A percentile compares a stretch with the other conserved stretches of the same genome.
phyloP scores from a whole-genome alignment of 2,329 filamentous ascomycete genomes.

The Cladobotryum protrusum region DNA sequence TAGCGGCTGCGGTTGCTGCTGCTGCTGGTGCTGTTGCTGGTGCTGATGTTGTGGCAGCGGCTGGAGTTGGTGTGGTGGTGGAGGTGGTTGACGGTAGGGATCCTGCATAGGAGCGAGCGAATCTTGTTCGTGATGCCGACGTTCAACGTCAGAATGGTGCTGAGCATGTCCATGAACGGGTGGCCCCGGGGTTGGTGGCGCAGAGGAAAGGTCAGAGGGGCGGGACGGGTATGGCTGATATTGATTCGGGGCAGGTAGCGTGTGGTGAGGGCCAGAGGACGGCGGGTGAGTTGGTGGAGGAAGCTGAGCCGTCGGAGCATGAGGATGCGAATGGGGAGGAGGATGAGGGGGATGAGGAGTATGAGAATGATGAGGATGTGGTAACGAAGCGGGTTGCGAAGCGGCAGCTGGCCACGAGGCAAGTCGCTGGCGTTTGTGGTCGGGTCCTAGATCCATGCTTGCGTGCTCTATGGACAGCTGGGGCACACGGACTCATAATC shows the following conservation, averaged over 20 bases:
- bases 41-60: slow-evolving; percentile 16
- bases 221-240: slow-evolving; percentile 36
- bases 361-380: slow-evolving; percentile 34
- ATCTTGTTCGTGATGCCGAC: slow-evolving; percentile 52
- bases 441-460: slow-evolving; percentile 56
- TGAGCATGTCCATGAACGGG: slow-evolving; percentile 25
- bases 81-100: slow-evolving; percentile 33
- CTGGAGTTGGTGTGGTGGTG: slow-evolving; percentile 16
- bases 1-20: slow-evolving; percentile 15
- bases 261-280: slow-evolving; percentile 16
- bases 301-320: slow-evolving; percentile 24
- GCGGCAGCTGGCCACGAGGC: slow-evolving; percentile 42
- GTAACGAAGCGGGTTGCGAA: slow-evolving; percentile 42
- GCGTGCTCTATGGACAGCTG: slow-evolving; percentile 32
- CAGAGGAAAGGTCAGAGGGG: slow-evolving; percentile 26
- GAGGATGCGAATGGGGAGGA: slow-evolving; percentile 16
- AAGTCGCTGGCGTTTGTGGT: slow-evolving; percentile 55
- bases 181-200: slow-evolving; percentile 22
- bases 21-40: slow-evolving; percentile 13
- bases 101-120: slow-evolving; percentile 50
- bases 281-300: slow-evolving; percentile 17
- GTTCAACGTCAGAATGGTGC: slow-evolving; percentile 41
- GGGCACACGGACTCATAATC: slow-evolving; percentile 29
- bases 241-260: slow-evolving; percentile 30
- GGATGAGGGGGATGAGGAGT: slow-evolving; percentile 20